A percentile compares a stretch with the other conserved stretches of the same genome.
These are phyloP conservation scores for Ophiostoma triangulosporum DNA, from an alignment of 2,329 filamentous ascomycete species.

Conservation along the genomic window DNA sequence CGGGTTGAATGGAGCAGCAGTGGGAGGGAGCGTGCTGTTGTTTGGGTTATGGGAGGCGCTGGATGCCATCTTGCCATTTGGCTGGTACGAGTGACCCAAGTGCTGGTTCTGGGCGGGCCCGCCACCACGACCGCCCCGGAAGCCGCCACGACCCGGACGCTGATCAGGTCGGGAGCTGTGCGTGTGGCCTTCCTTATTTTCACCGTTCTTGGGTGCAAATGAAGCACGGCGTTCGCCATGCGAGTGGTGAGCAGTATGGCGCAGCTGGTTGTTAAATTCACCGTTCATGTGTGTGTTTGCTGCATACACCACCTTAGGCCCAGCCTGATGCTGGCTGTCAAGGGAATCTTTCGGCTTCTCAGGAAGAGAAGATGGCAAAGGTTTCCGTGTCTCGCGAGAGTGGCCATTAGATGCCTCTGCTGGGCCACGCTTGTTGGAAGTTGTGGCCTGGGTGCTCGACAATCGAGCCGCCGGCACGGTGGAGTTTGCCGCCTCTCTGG, in stretches of 20 bases:
- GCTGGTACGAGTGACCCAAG: neutral
- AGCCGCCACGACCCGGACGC: constrained; percentile 30
- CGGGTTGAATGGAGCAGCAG: constrained; percentile 28
- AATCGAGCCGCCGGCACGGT: constrained; percentile 20
- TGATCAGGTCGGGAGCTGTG: constrained; percentile 17
- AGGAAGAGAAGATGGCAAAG: constrained; percentile 18
- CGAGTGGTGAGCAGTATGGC: neutral
- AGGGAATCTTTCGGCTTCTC: constrained; percentile 30
- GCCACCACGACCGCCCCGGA: constrained; percentile 30
- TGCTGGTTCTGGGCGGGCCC: neutral
- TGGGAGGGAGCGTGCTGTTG: constrained; percentile 15
- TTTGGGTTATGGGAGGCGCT: constrained; percentile 12
- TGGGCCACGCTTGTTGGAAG: constrained; percentile 30
- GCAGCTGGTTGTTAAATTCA: neutral
- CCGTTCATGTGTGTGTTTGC: constrained; percentile 1
- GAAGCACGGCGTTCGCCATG: constrained; percentile 8
- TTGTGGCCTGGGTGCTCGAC: constrained; percentile 21
- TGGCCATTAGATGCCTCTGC: constrained; percentile 25
- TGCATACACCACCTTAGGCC: neutral
- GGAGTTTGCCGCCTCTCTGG: constrained; percentile 22
- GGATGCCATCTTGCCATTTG: neutral
- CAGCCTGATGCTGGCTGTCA: constrained; percentile 16
- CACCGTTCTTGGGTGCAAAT: neutral
- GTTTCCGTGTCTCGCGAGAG: constrained; percentile 34
- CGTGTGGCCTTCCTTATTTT: constrained; percentile 15